Evolutionary conservation across 441 rosid species (phyloP), one percentile per base, ranked within the genome.

Genomic region (Euphorbia celastroides): DNA sequence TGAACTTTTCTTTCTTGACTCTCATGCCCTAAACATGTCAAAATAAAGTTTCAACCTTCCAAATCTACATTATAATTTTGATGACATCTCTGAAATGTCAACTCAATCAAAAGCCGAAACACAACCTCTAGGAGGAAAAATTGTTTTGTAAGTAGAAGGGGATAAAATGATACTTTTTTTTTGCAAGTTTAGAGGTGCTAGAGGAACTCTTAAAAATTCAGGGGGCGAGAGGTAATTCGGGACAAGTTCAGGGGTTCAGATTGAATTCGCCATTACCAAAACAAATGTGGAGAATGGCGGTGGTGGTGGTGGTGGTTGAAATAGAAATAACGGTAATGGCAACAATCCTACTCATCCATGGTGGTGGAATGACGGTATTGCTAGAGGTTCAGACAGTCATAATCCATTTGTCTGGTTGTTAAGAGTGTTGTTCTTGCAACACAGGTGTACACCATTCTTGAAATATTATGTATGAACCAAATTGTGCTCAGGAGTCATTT

Each of bases 391-490:
- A 11, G 42, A 70, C 22, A 60, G 56, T 31, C 38, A 31, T 27
- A 62, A 48, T 38, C 63, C 69, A 30, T 51, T 74, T 48, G 10
- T 80, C 72, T 72, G 79, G 20, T 72, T 81, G 57, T 60, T 82
- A 26, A 64, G 72, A 93, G 90, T 56, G 87, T 93, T 22, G 97
- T 93, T 57, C 96, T 93, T 64, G 96, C 99, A 46, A 89, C 99
- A 42, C 97, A 93, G 91, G 98, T 93, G 68, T 2, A 17, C 12
- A 7, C 8, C 59, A 36, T 67, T 57, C 60, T 7, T 60, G 5
- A 32, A 1, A n/a, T 38, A 51, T 48, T 30, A 17, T 25, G 36
- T 22, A 1, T 32, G 7, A 8, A 22, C 38, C 38, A 9, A 34
- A 9, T 42, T 25, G 51, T 19, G 38, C 10, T 34, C 17, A 58